Evolutionary conservation across 1,139 yeast species (phyloP).

Genomic region (Zygosaccharomyces pseudobailii): DNA sequence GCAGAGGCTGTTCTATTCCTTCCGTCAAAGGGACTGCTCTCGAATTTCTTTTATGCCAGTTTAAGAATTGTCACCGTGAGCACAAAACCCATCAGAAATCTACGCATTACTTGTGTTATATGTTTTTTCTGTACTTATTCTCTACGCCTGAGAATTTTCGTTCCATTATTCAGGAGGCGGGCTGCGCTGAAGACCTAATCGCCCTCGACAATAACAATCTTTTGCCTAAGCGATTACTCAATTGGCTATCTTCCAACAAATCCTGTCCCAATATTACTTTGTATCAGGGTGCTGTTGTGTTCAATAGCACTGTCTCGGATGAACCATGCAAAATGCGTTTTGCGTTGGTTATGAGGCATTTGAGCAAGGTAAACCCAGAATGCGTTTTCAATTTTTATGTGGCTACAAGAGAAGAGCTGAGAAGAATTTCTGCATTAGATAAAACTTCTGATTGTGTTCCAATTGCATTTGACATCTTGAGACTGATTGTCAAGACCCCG

Average conservation of each 20-base stretch:
- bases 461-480: slow-evolving; percentile 35
- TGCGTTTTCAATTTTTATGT: slow-evolving; percentile 45
- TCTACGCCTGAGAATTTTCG: slow-evolving; percentile 48
- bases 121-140: slow-evolving; percentile 53
- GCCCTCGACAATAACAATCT: slow-evolving; percentile 36
- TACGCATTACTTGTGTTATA: slow-evolving; percentile 39
- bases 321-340: slow-evolving; percentile 52
- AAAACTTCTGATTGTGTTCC: slow-evolving; percentile 29
- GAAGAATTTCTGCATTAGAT: slow-evolving; percentile 34
- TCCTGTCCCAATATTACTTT: slow-evolving; percentile 45
- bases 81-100: slow-evolving; percentile 13
- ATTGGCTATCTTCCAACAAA: slow-evolving; percentile 44
- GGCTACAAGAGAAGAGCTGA: slow-evolving; percentile 40
- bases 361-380: slow-evolving; percentile 38
- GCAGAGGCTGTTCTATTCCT: slow-evolving; percentile 62
- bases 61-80: slow-evolving; percentile 42
- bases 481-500: slow-evolving; percentile 31
- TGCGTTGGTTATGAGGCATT: slow-evolving; percentile 44
- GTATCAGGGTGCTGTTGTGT: slow-evolving; percentile 50
- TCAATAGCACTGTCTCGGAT: slow-evolving; percentile 46
- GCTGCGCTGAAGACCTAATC: slow-evolving; percentile 37
- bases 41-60: slow-evolving; percentile 46
- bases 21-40: slow-evolving; percentile 56
- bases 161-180: slow-evolving; percentile 44
- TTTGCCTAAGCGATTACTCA: slow-evolving; percentile 48